Evolutionary conservation across 495 filamentous ascomycete species (phyloP).

Genomic region (Aspergillus avenaceus): DNA sequence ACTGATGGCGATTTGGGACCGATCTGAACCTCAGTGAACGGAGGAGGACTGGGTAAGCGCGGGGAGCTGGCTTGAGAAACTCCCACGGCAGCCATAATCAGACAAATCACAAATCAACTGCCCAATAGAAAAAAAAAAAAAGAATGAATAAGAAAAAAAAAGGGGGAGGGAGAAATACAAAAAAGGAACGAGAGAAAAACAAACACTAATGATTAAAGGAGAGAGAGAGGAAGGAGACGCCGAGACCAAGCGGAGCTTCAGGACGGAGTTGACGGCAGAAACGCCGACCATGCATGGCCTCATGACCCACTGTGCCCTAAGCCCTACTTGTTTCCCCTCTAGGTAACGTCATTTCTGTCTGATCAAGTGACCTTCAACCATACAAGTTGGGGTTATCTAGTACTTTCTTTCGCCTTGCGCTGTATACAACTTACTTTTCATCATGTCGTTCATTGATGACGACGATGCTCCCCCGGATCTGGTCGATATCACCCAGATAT

Average conservation of each 20-base stretch:
- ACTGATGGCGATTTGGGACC: constrained; percentile 75
- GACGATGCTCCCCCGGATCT: constrained; percentile 73
- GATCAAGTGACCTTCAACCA: constrained; percentile 38
- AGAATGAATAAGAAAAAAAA: constrained; percentile 12
- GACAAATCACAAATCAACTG: constrained; percentile 5
- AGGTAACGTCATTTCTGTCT: constrained; percentile 41
- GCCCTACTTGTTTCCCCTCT: constrained; percentile 31
- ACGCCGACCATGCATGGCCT: constrained; percentile 1
- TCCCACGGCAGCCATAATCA: constrained; percentile 47
- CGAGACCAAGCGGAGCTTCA: constrained; percentile 1
- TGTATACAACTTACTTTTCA: not conserved
- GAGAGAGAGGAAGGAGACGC: constrained; percentile 3
- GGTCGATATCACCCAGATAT: constrained; percentile 48
- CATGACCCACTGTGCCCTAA: constrained; percentile 37
- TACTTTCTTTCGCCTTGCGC: not conserved
- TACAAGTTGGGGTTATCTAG: constrained; percentile 16
- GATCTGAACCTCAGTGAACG: constrained; percentile 86
- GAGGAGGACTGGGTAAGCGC: constrained; percentile 82
- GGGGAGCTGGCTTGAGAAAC: constrained; percentile 76
- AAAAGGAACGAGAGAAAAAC: constrained; percentile 18
- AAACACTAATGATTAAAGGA: constrained; percentile 5
- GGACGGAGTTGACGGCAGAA: not conserved
- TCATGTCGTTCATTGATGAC: constrained; percentile 52
- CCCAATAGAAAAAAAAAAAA: constrained; percentile 3
- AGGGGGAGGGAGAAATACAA: no score